Evolutionary conservation across 345 rosid species (phyloP).

Genomic region (Limnanthes douglasii): DNA sequence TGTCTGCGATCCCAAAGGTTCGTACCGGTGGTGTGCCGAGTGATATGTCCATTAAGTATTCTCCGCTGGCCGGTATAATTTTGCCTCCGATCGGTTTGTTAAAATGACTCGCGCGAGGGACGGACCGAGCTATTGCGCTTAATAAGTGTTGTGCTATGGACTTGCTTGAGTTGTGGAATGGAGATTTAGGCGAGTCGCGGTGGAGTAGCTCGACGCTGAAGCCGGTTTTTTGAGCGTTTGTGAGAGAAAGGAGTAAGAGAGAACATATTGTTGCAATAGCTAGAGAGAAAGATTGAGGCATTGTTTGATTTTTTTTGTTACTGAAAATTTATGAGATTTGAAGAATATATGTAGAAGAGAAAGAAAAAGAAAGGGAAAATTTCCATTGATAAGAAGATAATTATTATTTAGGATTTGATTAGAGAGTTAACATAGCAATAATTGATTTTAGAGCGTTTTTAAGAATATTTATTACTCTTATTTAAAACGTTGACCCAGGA

Average conservation of each 20-base stretch:
- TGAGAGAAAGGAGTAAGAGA: background rate
- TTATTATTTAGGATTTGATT: no score
- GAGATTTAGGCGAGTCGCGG: conserved; percentile 23
- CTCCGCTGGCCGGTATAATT: conserved; percentile 13
- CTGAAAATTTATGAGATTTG: no score
- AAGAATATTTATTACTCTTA: no score
- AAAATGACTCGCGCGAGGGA: conserved; percentile 10
- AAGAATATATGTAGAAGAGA: no score
- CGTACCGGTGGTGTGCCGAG: conserved; percentile 25
- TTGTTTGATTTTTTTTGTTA: no score
- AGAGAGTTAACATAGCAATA: no score
- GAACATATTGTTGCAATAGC: no score
- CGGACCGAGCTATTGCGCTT: conserved; percentile 17
- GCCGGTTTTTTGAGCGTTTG: background rate
- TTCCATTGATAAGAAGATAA: no score
- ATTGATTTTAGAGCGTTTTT: no score
- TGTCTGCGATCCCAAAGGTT: conserved; percentile 19
- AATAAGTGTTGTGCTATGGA: conserved; percentile 13
- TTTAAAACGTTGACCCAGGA: no score
- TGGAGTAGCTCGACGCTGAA: conserved; percentile 18
- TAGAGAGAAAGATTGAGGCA: no score
- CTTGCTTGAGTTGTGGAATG: conserved; percentile 9
- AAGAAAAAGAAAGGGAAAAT: no score
- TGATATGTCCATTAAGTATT: conserved; percentile 21
- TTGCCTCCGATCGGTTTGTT: conserved; percentile 8